Evolutionary conservation across 2,329 filamentous ascomycete genomes (phyloP).

Genomic region (Penicillium hordei): DNA sequence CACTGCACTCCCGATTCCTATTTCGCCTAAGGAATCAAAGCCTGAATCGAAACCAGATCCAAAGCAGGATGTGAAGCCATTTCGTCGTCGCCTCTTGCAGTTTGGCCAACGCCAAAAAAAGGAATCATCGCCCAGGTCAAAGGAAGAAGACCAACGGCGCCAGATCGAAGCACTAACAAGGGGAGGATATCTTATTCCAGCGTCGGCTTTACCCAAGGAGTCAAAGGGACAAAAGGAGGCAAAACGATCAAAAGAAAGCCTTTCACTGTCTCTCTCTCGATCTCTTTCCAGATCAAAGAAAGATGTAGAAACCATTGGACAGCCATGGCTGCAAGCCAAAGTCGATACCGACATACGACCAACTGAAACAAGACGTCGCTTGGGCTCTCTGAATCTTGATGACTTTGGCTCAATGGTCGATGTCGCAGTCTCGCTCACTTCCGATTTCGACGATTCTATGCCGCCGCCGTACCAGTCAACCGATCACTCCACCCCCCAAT

Average conservation of each 20-base stretch:
- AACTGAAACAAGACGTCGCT: conserved; percentile 17
- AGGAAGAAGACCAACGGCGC: conserved; percentile 27
- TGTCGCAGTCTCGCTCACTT: conserved; percentile 30
- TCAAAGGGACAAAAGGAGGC: conserved; percentile 13
- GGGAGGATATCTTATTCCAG: conserved; percentile 31
- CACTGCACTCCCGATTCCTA: conserved; percentile 27
- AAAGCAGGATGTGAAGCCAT: conserved; percentile 22
- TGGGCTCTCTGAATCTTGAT: conserved; percentile 34
- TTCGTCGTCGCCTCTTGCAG: conserved; percentile 39
- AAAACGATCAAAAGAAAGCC: conserved; percentile 12
- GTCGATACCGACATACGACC: conserved; percentile 18
- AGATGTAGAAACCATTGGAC: conserved; percentile 41
- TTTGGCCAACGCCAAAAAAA: conserved; percentile 36
- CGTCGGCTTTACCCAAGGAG: conserved; percentile 6
- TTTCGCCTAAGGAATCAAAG: conserved; percentile 18
- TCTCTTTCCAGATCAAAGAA: conserved; percentile 31
- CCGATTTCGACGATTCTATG: conserved; percentile 22
- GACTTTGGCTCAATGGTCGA: conserved; percentile 38
- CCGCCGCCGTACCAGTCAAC: conserved; percentile 24
- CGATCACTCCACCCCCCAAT: conserved; percentile 3
- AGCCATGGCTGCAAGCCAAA: conserved; percentile 38
- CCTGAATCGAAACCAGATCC: conserved; percentile 7
- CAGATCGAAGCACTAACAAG: conserved; percentile 34
- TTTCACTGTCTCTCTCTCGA: conserved; percentile 17
- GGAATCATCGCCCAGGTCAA: conserved; percentile 22